Conservation (phyloP, 2,329 filamentous ascomycete genomes). For the Penicillium polonicum region DNA sequence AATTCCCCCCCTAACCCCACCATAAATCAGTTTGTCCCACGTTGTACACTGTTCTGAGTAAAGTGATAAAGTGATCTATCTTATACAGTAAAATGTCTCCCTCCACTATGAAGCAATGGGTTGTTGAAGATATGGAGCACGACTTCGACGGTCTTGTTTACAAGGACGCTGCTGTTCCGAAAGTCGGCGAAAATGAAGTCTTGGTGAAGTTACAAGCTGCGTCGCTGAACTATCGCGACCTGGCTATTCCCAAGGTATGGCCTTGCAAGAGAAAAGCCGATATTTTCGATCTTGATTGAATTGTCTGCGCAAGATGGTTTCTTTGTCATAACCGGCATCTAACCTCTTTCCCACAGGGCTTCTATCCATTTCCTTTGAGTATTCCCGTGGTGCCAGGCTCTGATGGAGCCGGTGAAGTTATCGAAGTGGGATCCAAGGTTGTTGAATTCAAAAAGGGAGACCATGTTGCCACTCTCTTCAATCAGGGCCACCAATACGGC, state of each 20-base stretch:
- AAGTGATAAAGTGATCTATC: not conserved
- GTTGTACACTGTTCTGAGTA: not conserved
- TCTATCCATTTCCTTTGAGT: slow-evolving; percentile 34
- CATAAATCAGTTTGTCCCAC: not conserved
- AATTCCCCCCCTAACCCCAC: not conserved
- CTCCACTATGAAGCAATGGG: slow-evolving; percentile 56
- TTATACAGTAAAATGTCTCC: slow-evolving; percentile 36
- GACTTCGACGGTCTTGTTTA: slow-evolving; percentile 62
- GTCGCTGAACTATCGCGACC: slow-evolving; percentile 52
- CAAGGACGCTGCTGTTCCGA: slow-evolving; percentile 54
- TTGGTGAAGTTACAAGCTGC: slow-evolving; percentile 63
- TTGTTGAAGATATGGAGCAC: slow-evolving; percentile 48
- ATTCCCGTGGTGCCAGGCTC: slow-evolving; percentile 37
- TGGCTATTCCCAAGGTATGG: slow-evolving; percentile 48
- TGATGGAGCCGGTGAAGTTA: slow-evolving; percentile 47
- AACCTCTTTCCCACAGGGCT: slow-evolving; percentile 23
- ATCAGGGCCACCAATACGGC: slow-evolving; percentile 56
- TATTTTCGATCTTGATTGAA: too few relatives aligned
- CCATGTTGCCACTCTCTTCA: slow-evolving; percentile 59
- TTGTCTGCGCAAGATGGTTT: not conserved
- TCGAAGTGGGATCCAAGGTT: slow-evolving; percentile 56
- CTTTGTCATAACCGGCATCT: not conserved
- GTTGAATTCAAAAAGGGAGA: slow-evolving; percentile 58
- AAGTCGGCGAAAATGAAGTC: slow-evolving; percentile 68
- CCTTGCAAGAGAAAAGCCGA: not conserved